phyloP scores from a whole-genome alignment of 2,329 filamentous ascomycete genomes.

The Exophiala phaeomuriformis region DNA sequence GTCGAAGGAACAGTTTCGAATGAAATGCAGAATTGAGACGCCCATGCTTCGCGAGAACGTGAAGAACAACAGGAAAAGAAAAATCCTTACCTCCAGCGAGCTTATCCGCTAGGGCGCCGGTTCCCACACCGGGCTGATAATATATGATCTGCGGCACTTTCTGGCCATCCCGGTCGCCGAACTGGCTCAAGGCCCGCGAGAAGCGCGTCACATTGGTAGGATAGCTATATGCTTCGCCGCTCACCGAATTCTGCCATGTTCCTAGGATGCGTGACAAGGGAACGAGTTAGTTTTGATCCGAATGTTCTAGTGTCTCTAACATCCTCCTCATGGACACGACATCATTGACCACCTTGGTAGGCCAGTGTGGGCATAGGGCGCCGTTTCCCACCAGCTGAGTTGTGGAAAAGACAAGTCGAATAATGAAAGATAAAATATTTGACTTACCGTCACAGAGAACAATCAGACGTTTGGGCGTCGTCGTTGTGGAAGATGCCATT shows the following conservation, averaged over 20 bases:
- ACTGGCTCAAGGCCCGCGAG: conserved; percentile 24
- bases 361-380: no score
- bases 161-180: conserved; percentile 20
- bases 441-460: background rate
- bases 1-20: no score
- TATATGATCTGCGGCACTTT: conserved; percentile 32
- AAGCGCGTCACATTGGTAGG: conserved; percentile 30
- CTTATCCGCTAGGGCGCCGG: conserved; percentile 5
- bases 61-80: background rate
- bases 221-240: conserved; percentile 20
- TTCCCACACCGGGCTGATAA: conserved; percentile 36
- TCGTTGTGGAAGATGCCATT: background rate
- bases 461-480: background rate
- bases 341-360: background rate
- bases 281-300: background rate
- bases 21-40: no score
- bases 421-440: background rate
- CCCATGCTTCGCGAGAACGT: no score
- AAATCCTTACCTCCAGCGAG: background rate
- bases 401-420: no score
- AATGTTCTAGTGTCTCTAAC: background rate
- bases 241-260: conserved; percentile 17
- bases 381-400: background rate
- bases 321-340: background rate
- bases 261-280: background rate